Base-by-base conservation (phyloP, 345 rosid species). In the Corymbia maculata region DNA sequence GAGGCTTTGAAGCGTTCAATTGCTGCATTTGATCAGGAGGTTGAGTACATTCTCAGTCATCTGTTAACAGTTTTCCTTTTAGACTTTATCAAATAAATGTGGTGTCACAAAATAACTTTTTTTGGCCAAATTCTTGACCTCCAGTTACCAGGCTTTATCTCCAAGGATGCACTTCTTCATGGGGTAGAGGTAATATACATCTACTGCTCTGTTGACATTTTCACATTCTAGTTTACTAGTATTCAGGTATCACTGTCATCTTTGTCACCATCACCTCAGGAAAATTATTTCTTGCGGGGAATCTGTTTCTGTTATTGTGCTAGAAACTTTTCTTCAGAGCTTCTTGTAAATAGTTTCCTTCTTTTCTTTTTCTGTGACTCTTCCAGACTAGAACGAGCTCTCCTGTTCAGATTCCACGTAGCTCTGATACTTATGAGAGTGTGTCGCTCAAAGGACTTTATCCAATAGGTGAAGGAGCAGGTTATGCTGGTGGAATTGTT, bases 401-500 rank as follows among this genome's bases (percentile, higher is more conserved):
- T 75, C 99, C 98, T 9, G 90, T 96, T 87, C 95, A 96, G 92
- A 95, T 97, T 91, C 93, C 95, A 44, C 95, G 98, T 21, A 85
- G 88, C 89, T 91, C 89, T 87, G 95, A 95, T 86, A 96, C 98
- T 3, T 96, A 92, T 36, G 99, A 97, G 92, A 95, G 99, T 90
- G 89, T 91, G 4, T 96, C 97, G 12, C 85, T 96, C 85, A 94
- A 93, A 92, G 98, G 98, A 88, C 95, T 98, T 30, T 98, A 98
- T 89, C 99, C 98, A 52, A 91, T 95, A 50, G 99, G 99, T 51
- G 99, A 98, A 95, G 99, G 99, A 91, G 99, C 99, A 88, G 99
- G 99, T 50, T 98, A 98, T 88, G 98, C 99, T 45, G 99, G 99
- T 87, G 99, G 99, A 49, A 98, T 98, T 88, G 98, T 98, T 49